Evolutionary conservation across 2,329 filamentous ascomycete genomes (phyloP).

Genomic region (Colletotrichum orbiculare): DNA sequence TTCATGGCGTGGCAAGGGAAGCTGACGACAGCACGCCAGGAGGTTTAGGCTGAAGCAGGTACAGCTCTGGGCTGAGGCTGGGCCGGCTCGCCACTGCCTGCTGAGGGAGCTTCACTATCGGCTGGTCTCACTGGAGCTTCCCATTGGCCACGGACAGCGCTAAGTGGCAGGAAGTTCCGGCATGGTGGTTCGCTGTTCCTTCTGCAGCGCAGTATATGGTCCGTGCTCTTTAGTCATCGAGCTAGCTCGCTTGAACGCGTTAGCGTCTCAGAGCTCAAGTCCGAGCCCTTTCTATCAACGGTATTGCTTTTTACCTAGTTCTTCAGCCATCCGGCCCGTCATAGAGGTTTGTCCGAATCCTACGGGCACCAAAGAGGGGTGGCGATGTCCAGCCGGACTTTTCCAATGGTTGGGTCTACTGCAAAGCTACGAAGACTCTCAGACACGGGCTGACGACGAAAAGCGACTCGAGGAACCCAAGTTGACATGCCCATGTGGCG

Average conservation of each 20-base stretch:
- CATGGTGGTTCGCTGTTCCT: neutral
- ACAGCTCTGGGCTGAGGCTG: slow-evolving; percentile 40
- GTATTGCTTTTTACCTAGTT: neutral
- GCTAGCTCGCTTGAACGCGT: neutral
- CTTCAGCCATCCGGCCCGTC: slow-evolving; percentile 15
- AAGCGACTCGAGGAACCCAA: slow-evolving; percentile 9
- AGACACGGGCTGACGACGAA: slow-evolving; percentile 16
- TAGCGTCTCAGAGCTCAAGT: slow-evolving; percentile 21
- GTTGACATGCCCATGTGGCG: slow-evolving; percentile 6
- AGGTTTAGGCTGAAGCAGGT: slow-evolving; percentile 33
- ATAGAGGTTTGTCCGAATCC: slow-evolving; percentile 1
- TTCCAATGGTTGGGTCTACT: slow-evolving; percentile 17
- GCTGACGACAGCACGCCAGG: slow-evolving; percentile 39
- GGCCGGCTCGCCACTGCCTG: neutral
- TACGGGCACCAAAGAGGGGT: neutral
- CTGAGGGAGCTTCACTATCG: slow-evolving; percentile 17
- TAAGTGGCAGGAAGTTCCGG: slow-evolving; percentile 11
- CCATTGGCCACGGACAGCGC: slow-evolving; percentile 35
- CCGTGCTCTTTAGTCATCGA: slow-evolving; percentile 20
- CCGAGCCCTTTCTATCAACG: neutral
- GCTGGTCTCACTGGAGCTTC: slow-evolving; percentile 31
- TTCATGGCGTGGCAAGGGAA: slow-evolving; percentile 39
- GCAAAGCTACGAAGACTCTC: slow-evolving; percentile 16
- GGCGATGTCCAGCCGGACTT: slow-evolving; percentile 5
- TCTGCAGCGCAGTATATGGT: slow-evolving; percentile 4